These are phyloP conservation scores for Prunus persica DNA, from an alignment of 306 rosid genomes.

Conservation along the genomic window DNA sequence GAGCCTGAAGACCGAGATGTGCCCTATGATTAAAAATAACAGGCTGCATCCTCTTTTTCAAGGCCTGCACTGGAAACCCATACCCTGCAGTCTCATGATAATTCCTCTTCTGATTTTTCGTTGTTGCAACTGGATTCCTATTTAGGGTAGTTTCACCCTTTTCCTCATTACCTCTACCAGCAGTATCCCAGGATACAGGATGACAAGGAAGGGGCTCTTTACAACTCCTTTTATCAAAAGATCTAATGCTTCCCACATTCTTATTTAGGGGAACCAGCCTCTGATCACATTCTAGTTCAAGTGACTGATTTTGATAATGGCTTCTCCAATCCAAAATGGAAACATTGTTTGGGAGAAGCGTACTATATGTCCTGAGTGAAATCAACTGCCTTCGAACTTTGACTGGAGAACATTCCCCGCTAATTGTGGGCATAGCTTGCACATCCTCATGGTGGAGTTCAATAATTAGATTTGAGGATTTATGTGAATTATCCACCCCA, in stretches of 20 bases:
- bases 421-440: constrained; percentile 23
- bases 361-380: constrained; percentile 62
- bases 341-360: constrained; percentile 28
- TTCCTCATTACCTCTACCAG: constrained; percentile 32
- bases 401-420: constrained; percentile 32
- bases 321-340: constrained; percentile 16
- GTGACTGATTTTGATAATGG: constrained; percentile 24
- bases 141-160: constrained; percentile 28
- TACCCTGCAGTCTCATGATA: constrained; percentile 27
- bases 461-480: constrained; percentile 24
- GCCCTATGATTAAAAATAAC: constrained; percentile 30
- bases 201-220: constrained; percentile 17
- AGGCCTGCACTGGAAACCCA: constrained; percentile 26
- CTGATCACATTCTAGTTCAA: constrained; percentile 27
- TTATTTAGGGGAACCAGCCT: constrained; percentile 34
- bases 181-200: constrained; percentile 17
- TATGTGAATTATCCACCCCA: constrained; percentile 36
- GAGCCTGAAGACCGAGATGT: constrained; percentile 33
- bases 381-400: constrained; percentile 28
- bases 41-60: constrained; percentile 35
- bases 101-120: constrained; percentile 25
- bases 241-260: constrained; percentile 22
- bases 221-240: constrained; percentile 35
- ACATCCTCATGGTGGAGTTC: constrained; percentile 22
- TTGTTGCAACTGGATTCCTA: constrained; percentile 27